Conservation (phyloP, 192 early-diverging fungal species). For the Backusella circina region DNA sequence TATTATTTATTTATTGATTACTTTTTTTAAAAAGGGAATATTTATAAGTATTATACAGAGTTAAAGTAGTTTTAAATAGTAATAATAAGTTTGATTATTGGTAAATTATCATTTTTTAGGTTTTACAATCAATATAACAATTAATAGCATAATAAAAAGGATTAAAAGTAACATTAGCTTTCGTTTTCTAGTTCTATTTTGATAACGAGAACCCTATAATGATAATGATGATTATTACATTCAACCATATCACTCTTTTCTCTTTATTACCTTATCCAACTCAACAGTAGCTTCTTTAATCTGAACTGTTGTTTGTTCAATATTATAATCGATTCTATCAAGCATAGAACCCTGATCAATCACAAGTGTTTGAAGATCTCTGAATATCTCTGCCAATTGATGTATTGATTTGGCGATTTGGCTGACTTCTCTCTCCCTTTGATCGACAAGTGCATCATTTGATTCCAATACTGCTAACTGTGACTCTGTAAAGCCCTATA, state of each 20-base stretch:
- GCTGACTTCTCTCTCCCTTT: constrained; percentile 90
- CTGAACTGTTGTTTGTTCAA: constrained; percentile 79
- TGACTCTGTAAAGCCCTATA: constrained; percentile 82
- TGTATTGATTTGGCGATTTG: constrained; percentile 91
- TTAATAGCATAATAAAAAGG: constrained; percentile 70
- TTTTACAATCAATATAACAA: constrained; percentile 78
- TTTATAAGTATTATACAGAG: not conserved
- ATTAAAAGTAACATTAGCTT: constrained; percentile 81
- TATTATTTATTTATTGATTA: not conserved
- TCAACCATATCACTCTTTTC: not conserved
- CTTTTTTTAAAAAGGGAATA: not conserved
- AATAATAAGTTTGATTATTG: not conserved
- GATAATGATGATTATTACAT: not conserved
- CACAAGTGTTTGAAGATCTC: constrained; percentile 91
- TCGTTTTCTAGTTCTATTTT: constrained; percentile 76
- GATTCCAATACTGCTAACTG: constrained; percentile 74
- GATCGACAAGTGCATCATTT: constrained; percentile 72
- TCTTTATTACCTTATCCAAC: constrained; percentile 59
- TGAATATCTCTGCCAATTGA: constrained; percentile 87
- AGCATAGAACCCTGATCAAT: constrained; percentile 97
- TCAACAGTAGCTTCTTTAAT: constrained; percentile 83
- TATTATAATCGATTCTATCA: constrained; percentile 97
- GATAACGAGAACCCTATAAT: constrained; percentile 71
- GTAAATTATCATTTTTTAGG: constrained; percentile 23
- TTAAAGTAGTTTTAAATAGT: not conserved